These are phyloP conservation scores for Ceratobasidium papillatum DNA, from an alignment of 1,284 basidiomycete genomes.

Conservation along the genomic window DNA sequence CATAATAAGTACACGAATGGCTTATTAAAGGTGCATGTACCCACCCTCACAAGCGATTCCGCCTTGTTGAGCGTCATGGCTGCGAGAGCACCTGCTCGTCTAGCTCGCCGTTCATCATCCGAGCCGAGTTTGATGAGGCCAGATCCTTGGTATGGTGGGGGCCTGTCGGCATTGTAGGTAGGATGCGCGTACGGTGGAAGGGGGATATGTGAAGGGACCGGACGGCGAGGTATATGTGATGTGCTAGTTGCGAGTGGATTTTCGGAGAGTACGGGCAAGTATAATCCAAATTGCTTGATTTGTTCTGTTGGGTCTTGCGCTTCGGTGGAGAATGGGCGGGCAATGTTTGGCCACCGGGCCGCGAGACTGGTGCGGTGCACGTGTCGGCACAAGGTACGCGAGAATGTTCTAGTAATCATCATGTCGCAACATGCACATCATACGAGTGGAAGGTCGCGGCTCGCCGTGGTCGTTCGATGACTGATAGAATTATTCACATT, in stretches of 20 bases:
- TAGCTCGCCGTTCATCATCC: constrained; percentile 64
- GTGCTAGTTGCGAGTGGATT: constrained; percentile 56
- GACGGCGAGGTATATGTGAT: constrained; percentile 64
- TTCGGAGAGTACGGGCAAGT: constrained; percentile 42
- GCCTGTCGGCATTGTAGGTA: constrained; percentile 50
- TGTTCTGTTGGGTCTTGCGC: not conserved
- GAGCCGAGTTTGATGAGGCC: constrained; percentile 65
- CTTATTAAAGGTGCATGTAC: constrained; percentile 46
- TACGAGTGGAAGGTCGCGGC: constrained; percentile 11
- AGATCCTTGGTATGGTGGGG: constrained; percentile 48
- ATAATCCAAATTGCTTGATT: constrained; percentile 41
- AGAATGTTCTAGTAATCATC: not conserved
- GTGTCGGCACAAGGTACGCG: constrained; percentile 1
- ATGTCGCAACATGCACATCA: not conserved
- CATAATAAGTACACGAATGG: constrained; percentile 48
- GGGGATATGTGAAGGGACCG: constrained; percentile 67
- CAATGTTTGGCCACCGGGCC: not conserved
- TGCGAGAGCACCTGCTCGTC: constrained; percentile 69
- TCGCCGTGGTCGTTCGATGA: constrained; percentile 12
- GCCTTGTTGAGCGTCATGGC: constrained; percentile 68
- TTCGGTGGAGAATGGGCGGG: constrained; percentile 4
- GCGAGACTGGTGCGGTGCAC: not conserved
- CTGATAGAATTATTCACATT: not conserved
- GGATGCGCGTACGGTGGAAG: constrained; percentile 68
- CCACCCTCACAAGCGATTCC: constrained; percentile 65